A percentile compares a stretch with the other conserved stretches of the same genome.
phyloP scores from a whole-genome alignment of 306 rosid species.

The Prinsepia uniflora region DNA sequence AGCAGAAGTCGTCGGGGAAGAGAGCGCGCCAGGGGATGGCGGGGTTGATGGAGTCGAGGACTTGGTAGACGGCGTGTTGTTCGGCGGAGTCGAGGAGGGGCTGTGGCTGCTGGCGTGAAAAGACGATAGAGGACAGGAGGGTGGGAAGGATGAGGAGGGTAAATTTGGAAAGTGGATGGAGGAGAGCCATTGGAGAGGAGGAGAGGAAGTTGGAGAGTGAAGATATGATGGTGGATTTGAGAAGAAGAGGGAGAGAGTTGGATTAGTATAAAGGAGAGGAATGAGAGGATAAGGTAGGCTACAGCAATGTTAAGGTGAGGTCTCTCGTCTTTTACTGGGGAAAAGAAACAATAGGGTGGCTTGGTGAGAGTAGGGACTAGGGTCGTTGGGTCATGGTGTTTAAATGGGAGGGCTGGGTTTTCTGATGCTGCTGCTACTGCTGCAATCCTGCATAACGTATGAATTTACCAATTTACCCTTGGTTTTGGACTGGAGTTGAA shows the following conservation, averaged over 20 bases:
- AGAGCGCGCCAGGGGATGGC: conserved; percentile 55
- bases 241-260: not conserved
- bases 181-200: conserved; percentile 34
- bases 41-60: conserved; percentile 65
- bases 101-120: conserved; percentile 52
- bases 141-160: conserved; percentile 3
- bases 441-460: not conserved
- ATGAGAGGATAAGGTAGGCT: not conserved
- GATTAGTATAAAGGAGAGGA: not conserved
- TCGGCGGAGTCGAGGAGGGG: conserved; percentile 36
- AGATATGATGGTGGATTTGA: not conserved
- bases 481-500: not conserved
- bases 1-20: conserved; percentile 63
- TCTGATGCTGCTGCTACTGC: not conserved
- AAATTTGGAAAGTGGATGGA: conserved; percentile 3
- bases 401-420: not conserved
- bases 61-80: conserved; percentile 41
- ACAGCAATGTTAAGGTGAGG: not conserved
- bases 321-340: not conserved
- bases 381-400: not conserved
- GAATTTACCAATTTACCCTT: not conserved
- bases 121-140: conserved; percentile 13
- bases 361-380: not conserved
- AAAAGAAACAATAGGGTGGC: too few relatives aligned
- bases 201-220: not conserved